Evolutionary conservation across 208 protist species (phyloP), one percentile per base, ranked within the genome.

Genomic region (Strigomonas galati): DNA sequence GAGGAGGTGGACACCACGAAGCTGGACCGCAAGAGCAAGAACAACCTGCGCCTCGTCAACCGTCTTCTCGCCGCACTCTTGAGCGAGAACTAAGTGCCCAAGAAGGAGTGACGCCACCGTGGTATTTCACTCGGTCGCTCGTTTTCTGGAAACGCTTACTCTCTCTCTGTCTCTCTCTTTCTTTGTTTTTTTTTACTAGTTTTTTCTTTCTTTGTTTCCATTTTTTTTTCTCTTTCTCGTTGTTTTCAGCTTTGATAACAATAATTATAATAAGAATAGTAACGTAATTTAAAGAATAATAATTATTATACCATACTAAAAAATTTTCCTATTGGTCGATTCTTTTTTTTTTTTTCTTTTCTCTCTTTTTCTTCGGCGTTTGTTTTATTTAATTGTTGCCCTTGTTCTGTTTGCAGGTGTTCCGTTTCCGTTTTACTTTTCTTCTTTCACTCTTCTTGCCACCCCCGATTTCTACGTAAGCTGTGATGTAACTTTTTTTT

Each of bases 21-120:
- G 31, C 60, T 92, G 9, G 87, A 93, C 60, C 86, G 90, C 37
- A 85, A 83, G 54, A 89, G 62, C 43, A 82, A 82, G 31, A 95
- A 92, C 65, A 82, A 82, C 44, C 62, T 82, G 40, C 85, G 85
- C 26, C 71, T 96, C 23, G 66, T 92, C 19, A 82, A 55, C 53
- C 84, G 81, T 53, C 78, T 96, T 3, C 82, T 96, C 19, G 31
- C 28, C 30, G 26, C 67, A 12, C 69, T 94, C 12, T 48, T 94
- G 32, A 60, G 52, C 2, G 74, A 76, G 5, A 72, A 82, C 27
- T 82, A 70, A 31, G 21, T 4, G 23, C 12, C 9, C 27, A 23
- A 56, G 51, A 56, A 56, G 17, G 7, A 56, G 14, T n/a, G 27
- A 32, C n/a, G n/a, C n/a, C n/a, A n/a, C n/a, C n/a, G n/a, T n/a